phyloP scores from a whole-genome alignment of 805 yeast species.

The Lachancea waltii region DNA sequence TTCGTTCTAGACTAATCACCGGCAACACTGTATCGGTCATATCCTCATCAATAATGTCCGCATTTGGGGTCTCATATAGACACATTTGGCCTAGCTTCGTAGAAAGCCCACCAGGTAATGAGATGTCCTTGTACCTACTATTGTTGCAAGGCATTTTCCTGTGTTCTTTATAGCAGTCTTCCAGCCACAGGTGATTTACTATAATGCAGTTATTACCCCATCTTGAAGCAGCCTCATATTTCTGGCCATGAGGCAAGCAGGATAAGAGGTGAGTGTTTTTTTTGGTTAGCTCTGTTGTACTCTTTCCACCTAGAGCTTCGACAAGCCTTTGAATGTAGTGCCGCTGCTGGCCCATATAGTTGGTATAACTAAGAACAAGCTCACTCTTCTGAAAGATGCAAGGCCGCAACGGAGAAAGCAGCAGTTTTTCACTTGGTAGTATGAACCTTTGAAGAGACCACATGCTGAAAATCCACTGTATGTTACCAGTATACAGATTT shows the following conservation, averaged over 20 bases:
- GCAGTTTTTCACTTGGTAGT: constrained; percentile 47
- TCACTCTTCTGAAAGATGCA: constrained; percentile 46
- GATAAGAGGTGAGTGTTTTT: constrained; percentile 69
- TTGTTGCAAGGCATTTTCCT: not conserved
- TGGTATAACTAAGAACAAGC: constrained; percentile 61
- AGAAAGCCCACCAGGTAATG: constrained; percentile 13
- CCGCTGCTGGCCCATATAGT: constrained; percentile 82
- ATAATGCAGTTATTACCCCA: constrained; percentile 47
- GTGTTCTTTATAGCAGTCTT: constrained; percentile 49
- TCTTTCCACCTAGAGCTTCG: constrained; percentile 65
- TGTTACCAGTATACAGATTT: constrained; percentile 49
- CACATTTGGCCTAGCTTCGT: constrained; percentile 14
- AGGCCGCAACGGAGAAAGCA: constrained; percentile 60
- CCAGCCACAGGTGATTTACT: constrained; percentile 84
- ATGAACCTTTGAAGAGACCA: constrained; percentile 49
- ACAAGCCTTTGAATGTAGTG: constrained; percentile 60
- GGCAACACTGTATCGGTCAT: constrained; percentile 1
- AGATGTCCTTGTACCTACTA: constrained; percentile 3
- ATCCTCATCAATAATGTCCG: constrained; percentile 1
- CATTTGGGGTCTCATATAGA: too few relatives aligned
- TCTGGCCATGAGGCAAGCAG: constrained; percentile 61
- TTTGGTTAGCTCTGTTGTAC: constrained; percentile 57
- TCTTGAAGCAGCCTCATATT: constrained; percentile 62
- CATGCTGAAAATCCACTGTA: constrained; percentile 72
- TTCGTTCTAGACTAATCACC: too few relatives aligned